These are phyloP conservation scores for Ascochyta lentis DNA, from an alignment of 2,329 filamentous ascomycete species.

Conservation along the genomic window DNA sequence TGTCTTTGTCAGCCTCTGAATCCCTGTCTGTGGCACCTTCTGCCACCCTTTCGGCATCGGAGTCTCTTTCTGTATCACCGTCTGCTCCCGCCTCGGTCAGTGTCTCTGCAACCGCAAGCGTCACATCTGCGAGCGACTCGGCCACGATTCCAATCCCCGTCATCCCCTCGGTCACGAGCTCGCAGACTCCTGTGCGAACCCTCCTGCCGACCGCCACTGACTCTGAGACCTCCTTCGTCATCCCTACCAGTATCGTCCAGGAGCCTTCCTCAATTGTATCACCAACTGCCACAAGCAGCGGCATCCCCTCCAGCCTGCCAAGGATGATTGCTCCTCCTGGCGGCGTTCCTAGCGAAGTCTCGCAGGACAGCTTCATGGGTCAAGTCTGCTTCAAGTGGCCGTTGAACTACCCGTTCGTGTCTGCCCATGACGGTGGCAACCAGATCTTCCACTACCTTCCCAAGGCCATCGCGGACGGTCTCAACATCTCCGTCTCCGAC, in stretches of 20 bases:
- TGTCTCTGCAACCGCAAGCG: constrained; percentile 3
- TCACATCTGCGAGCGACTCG: constrained; percentile 15
- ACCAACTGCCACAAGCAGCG: constrained; percentile 54
- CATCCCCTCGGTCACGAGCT: constrained; percentile 27
- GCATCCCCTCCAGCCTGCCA: constrained; percentile 72
- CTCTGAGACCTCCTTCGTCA: constrained; percentile 54
- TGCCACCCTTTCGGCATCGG: constrained; percentile 10
- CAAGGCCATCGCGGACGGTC: constrained; percentile 69
- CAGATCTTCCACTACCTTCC: constrained; percentile 88
- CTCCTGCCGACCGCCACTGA: constrained; percentile 57
- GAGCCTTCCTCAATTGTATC: constrained; percentile 57
- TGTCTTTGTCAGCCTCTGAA: background rate
- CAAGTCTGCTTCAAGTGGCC: constrained; percentile 84
- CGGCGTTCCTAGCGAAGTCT: constrained; percentile 59
- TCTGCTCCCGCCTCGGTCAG: constrained; percentile 13
- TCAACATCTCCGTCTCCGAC: constrained; percentile 58
- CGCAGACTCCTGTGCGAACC: constrained; percentile 45
- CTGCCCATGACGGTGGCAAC: constrained; percentile 72
- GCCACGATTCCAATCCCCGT: constrained; percentile 24
- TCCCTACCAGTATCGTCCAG: constrained; percentile 68
- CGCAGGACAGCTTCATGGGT: constrained; percentile 72
- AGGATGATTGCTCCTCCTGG: constrained; percentile 76
- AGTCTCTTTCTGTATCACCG: constrained; percentile 5
- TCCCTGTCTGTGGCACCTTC: constrained; percentile 5
- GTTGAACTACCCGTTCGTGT: constrained; percentile 85